Base-by-base conservation (phyloP, 176 grass and related monocot genomes). In the Thinopyrum elongatum region DNA sequence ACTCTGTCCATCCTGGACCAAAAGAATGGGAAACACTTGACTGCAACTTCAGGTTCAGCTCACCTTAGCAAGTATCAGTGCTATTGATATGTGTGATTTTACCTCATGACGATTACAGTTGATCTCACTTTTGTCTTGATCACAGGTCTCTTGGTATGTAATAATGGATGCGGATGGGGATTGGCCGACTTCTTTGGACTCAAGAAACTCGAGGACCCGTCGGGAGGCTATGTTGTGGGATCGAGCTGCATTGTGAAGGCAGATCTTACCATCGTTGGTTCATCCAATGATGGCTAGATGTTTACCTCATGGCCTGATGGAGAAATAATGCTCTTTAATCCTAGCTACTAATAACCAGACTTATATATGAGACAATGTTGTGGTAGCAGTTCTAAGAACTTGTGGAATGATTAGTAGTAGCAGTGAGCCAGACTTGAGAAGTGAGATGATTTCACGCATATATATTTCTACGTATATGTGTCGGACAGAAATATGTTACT, bases 201-300 rank as follows among this genome's bases (percentile, higher is more conserved):
- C 44, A 15, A 5, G 3, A 26, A 42, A 73, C 38, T 73, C 38
- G 44, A 73, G 36, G 38, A 73, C 12, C 38, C 70, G 2, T 73
- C 70, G 0, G 36, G 38, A 73, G 38, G 70, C n/a, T 73, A 73
- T 44, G 22, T 73, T 73, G 70, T 73, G 25, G 70, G 38, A 3
- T 73, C 38, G 70, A 73, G n/a, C 38, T 73, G 70, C 38, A 3
- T 73, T 73, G 38, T 73, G 36, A 73, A 73, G 70, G n/a, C n/a
- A 73, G 70, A 72, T 72, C 0, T 72, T 36, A 72, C 69, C 23
- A 72, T 72, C 36, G 1, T 72, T 26, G 69, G 69, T 22, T 42
- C 69, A 13, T 42, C 36, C 36, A 72, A 22, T 72, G 11, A 42
- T 42, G 36, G 21, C 36, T 42, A 72, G 68, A 25, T 72, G 25